Percentiles rank a stretch among this genome's conserved stretches.
These are phyloP conservation scores for Arbutus unedo DNA, from an alignment of 148 eudicot genomes.

Conservation along the genomic window DNA sequence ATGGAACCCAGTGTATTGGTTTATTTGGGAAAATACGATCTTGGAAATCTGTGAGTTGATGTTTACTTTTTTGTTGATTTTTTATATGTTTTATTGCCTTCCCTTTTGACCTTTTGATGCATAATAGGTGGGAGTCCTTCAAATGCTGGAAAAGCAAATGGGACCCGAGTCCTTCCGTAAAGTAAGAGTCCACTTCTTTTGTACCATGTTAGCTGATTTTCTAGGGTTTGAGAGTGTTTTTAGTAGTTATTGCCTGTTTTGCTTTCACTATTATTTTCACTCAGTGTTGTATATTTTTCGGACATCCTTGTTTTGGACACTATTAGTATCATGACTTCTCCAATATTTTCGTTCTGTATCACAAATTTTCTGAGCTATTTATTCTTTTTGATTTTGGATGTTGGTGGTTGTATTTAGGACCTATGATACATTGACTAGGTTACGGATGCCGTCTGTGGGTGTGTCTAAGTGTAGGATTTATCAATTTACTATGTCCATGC, in stretches of 20 bases:
- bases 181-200: conserved; percentile 40
- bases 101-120: conserved; percentile 10
- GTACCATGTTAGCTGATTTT: conserved; percentile 4
- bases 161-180: conserved; percentile 95
- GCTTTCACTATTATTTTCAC: not conserved
- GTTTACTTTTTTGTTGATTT: conserved; percentile 10
- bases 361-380: not conserved
- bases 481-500: not conserved
- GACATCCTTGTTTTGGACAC: not conserved
- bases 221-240: not conserved
- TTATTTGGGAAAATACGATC: conserved; percentile 88
- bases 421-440: not conserved
- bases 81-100: conserved; percentile 9
- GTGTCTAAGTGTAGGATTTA: not conserved
- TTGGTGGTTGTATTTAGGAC: not conserved
- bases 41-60: conserved; percentile 89
- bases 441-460: not conserved
- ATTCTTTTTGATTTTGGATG: not conserved
- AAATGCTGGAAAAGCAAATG: conserved; percentile 99
- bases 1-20: conserved; percentile 92
- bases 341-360: not conserved
- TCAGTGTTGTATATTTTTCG: not conserved
- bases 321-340: not conserved
- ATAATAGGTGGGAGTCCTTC: conserved; percentile 83
- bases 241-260: not conserved